Conservation (phyloP, 2,329 filamentous ascomycete species). For the Cladophialophora chaetospira region DNA sequence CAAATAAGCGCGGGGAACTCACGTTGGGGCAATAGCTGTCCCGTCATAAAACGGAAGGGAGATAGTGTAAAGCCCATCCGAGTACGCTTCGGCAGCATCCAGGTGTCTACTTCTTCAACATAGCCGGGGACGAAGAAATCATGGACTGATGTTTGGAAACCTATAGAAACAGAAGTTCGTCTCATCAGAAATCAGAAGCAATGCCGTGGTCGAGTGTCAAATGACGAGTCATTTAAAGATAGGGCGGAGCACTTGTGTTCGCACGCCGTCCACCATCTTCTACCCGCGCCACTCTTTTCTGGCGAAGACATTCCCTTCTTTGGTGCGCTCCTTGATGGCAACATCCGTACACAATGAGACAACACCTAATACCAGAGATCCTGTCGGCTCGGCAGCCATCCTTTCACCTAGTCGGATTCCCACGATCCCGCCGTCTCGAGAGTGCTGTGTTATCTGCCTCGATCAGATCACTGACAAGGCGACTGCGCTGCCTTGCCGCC, state of each 20-base stretch:
- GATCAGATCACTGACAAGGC: conserved; percentile 72
- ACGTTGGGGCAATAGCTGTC: not conserved
- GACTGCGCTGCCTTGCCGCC: conserved; percentile 73
- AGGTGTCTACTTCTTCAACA: too few species aligned
- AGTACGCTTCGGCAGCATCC: too few species aligned
- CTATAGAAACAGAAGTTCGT: too few species aligned
- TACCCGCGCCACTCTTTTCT: too few species aligned
- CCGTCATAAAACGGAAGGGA: not conserved
- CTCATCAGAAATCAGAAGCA: too few species aligned
- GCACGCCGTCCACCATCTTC: too few species aligned
- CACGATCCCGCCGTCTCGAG: conserved; percentile 11
- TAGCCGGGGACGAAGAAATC: too few species aligned
- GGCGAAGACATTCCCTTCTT: too few species aligned
- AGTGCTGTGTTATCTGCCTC: conserved; percentile 80
- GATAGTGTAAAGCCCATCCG: not conserved
- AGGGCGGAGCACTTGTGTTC: too few species aligned
- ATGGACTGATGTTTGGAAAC: too few species aligned
- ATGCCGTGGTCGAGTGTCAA: too few species aligned
- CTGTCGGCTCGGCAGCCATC: conserved; percentile 3
- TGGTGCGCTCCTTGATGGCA: conserved; percentile 29
- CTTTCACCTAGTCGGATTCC: not conserved
- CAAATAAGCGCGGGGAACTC: not conserved
- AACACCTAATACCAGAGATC: conserved; percentile 9
- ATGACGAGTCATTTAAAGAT: too few species aligned
- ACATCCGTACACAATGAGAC: conserved; percentile 12